Evolutionary conservation across 2,329 filamentous ascomycete genomes (phyloP).

Genomic region (Botryotinia calthae): DNA sequence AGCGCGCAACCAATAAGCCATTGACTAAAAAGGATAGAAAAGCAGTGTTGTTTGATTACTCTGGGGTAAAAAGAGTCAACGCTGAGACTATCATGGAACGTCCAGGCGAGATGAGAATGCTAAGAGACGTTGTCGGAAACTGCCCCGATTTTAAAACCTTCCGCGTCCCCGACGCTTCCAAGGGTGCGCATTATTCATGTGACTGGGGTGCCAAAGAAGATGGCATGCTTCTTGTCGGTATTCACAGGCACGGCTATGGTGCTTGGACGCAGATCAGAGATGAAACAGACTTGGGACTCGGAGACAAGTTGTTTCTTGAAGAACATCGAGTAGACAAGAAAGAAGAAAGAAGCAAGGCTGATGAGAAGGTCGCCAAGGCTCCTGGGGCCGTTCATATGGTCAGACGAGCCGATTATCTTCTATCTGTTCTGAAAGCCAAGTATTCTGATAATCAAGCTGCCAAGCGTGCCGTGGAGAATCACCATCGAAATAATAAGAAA

Average conservation of each 20-base stretch:
- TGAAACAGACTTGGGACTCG: slow-evolving; percentile 79
- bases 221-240: slow-evolving; percentile 93
- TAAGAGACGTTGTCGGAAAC: slow-evolving; percentile 70
- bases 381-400: slow-evolving; percentile 97
- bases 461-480: slow-evolving; percentile 82
- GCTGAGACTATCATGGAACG: slow-evolving; percentile 93
- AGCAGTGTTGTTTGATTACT: slow-evolving; percentile 91
- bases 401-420: slow-evolving; percentile 87
- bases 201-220: slow-evolving; percentile 92
- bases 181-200: slow-evolving; percentile 86
- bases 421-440: slow-evolving; percentile 88
- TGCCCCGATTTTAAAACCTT: slow-evolving; percentile 73
- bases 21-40: slow-evolving; percentile 97
- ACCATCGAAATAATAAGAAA: slow-evolving; percentile 93
- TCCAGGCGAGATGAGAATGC: slow-evolving; percentile 80
- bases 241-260: slow-evolving; percentile 90
- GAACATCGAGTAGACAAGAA: slow-evolving; percentile 99
- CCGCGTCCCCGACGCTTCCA: slow-evolving; percentile 85
- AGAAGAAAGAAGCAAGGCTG: slow-evolving; percentile 77
- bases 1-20: slow-evolving; percentile 71
- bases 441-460: slow-evolving; percentile 74
- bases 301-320: slow-evolving; percentile 91
- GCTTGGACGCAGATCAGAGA: slow-evolving; percentile 95
- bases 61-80: slow-evolving; percentile 90
- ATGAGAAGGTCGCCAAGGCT: slow-evolving; percentile 73